Percentiles rank a stretch among this genome's conserved stretches.
Conservation (phyloP, 2,329 filamentous ascomycete genomes). For the Fusarium sp. region DNA sequence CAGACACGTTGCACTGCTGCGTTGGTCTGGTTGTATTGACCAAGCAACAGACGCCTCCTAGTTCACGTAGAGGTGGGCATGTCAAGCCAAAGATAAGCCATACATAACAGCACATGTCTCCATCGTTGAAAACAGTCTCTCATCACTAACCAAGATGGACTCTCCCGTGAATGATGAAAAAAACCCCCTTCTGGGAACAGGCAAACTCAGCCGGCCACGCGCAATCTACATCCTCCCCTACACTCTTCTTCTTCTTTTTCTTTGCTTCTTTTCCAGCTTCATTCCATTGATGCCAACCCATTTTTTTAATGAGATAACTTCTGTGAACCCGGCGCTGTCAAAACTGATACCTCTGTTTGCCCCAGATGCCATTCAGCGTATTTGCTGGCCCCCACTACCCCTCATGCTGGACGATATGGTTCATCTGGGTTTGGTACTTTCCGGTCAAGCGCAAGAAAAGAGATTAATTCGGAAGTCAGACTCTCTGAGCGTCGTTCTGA, state of each 20-base stretch:
- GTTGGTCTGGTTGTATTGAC: too few relatives aligned
- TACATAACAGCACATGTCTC: too few relatives aligned
- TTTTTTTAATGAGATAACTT: not conserved
- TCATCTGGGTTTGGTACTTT: not conserved
- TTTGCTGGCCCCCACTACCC: not conserved
- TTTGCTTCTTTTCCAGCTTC: not conserved
- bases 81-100: too few relatives aligned
- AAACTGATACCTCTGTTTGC: not conserved
- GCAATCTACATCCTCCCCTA: not conserved
- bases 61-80: too few relatives aligned
- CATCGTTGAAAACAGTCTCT: too few relatives aligned
- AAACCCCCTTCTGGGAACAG: too few relatives aligned
- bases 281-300: not conserved
- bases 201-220: not conserved
- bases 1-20: too few relatives aligned
- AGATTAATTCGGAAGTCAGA: not conserved
- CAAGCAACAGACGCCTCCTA: too few relatives aligned
- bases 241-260: not conserved
- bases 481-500: not conserved
- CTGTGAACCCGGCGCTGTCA: not conserved
- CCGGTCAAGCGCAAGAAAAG: not conserved
- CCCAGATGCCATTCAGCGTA: not conserved
- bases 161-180: too few relatives aligned
- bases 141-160: too few relatives aligned
- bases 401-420: not conserved